Percentiles rank a stretch among this genome's conserved stretches.
These are phyloP conservation scores for Echinosophora koreensis DNA, from an alignment of 306 rosid species.

Conservation along the genomic window DNA sequence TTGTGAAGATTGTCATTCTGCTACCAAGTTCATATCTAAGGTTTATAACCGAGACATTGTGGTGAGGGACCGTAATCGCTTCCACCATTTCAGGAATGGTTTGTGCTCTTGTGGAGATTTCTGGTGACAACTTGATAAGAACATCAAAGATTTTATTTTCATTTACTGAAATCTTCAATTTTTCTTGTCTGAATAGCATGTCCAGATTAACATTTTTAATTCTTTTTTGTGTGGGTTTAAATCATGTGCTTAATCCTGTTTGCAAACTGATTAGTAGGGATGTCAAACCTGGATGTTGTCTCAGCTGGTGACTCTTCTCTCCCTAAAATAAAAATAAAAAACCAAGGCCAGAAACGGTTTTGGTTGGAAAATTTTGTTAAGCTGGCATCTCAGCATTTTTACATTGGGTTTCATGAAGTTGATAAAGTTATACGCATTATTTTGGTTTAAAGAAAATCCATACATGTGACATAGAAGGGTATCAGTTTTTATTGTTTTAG, in stretches of 20 bases:
- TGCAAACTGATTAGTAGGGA: background rate
- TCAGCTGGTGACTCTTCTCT: too few relatives aligned
- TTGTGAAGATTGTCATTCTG: slow-evolving; percentile 91
- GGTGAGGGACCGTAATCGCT: slow-evolving; percentile 86
- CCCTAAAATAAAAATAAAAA: background rate
- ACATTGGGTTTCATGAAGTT: background rate
- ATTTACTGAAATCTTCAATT: background rate
- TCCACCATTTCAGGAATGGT: slow-evolving; percentile 87
- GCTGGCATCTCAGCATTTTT: background rate
- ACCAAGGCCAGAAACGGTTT: background rate
- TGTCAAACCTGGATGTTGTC: too few relatives aligned
- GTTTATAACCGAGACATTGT: slow-evolving; percentile 77
- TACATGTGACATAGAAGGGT: background rate
- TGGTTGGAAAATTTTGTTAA: background rate
- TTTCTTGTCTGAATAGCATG: background rate
- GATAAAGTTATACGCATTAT: background rate
- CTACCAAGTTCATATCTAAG: slow-evolving; percentile 85
- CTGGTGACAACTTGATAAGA: slow-evolving; percentile 64
- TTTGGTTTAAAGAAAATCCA: background rate
- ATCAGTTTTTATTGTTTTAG: too few relatives aligned
- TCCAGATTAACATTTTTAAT: background rate
- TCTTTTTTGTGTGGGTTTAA: background rate
- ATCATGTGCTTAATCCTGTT: background rate
- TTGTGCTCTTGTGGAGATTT: slow-evolving; percentile 82
- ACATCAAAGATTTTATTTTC: background rate